Percentiles rank a stretch among this genome's conserved stretches.
phyloP scores from a whole-genome alignment of 345 rosid genomes.

The Ceriops tagal region DNA sequence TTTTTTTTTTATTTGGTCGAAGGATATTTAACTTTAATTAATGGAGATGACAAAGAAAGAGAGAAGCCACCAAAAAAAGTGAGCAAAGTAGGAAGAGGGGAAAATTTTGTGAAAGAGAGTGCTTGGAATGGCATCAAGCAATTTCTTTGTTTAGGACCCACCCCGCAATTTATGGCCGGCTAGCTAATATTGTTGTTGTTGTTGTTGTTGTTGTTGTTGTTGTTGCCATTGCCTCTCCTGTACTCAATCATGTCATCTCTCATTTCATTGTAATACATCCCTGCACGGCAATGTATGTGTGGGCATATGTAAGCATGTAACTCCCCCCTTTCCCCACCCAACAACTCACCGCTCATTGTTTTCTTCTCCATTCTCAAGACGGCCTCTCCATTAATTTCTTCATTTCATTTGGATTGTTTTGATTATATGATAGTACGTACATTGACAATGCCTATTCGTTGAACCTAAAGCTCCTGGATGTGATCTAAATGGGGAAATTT shows the following conservation, averaged over 20 bases:
- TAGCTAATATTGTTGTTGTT: neutral
- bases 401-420: neutral
- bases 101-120: slow-evolving; percentile 33
- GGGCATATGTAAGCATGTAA: neutral
- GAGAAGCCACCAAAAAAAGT: slow-evolving; percentile 26
- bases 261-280: slow-evolving; percentile 10
- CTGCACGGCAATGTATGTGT: slow-evolving; percentile 22
- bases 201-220: too few relatives aligned
- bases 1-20: too few relatives aligned
- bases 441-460: too few relatives aligned
- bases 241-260: slow-evolving; percentile 3
- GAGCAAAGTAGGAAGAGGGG: neutral
- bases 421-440: neutral
- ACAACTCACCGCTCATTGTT: slow-evolving; percentile 17
- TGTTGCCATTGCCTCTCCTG: neutral
- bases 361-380: slow-evolving; percentile 14
- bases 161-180: slow-evolving; percentile 11
- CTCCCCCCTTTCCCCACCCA: neutral
- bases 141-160: slow-evolving; percentile 32
- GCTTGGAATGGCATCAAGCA: slow-evolving; percentile 37
- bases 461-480: too few relatives aligned
- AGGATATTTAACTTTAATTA: slow-evolving; percentile 16
- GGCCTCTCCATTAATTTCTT: neutral
- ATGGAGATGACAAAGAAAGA: slow-evolving; percentile 27
- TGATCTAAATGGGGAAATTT: too few relatives aligned